These are phyloP conservation scores for Alternaria arborescens DNA, from an alignment of 2,329 filamentous ascomycete genomes.

Conservation along the genomic window DNA sequence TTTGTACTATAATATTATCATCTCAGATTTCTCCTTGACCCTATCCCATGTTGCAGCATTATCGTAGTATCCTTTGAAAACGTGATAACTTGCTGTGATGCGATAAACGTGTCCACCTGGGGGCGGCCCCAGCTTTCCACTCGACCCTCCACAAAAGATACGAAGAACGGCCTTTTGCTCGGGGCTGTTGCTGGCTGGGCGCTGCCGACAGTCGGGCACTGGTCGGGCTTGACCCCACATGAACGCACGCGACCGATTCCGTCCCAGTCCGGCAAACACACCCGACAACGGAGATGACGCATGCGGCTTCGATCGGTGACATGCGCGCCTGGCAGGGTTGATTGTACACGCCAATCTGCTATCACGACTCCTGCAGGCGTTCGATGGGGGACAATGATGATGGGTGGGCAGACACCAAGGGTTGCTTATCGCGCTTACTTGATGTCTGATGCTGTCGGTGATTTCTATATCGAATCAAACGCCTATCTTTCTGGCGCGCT, in stretches of 20 bases:
- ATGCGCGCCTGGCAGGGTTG: conserved; percentile 3
- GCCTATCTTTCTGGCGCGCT: not conserved
- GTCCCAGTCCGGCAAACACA: conserved; percentile 3
- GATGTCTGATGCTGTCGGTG: not conserved
- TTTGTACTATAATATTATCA: not conserved
- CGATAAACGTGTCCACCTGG: not conserved
- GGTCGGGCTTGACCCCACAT: conserved; percentile 1
- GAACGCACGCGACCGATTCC: not conserved
- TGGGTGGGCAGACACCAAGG: not conserved
- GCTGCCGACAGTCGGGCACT: not conserved
- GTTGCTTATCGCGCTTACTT: conserved; percentile 3
- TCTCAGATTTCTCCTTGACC: not conserved
- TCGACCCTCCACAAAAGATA: conserved; percentile 9
- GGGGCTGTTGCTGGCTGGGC: conserved; percentile 5
- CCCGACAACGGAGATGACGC: conserved; percentile 17
- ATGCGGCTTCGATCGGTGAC: conserved; percentile 6
- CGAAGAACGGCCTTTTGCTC: conserved; percentile 11
- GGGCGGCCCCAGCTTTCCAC: conserved; percentile 3
- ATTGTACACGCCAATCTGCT: not conserved
- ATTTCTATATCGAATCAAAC: not conserved
- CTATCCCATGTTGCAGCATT: not conserved
- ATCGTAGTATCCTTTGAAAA: not conserved
- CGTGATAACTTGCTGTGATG: not conserved
- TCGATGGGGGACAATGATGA: not conserved
- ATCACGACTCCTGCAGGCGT: not conserved